Evolutionary conservation across 2,329 filamentous ascomycete genomes (phyloP), one percentile per base, ranked within the genome.

Genomic region (Tolypocladium album): DNA sequence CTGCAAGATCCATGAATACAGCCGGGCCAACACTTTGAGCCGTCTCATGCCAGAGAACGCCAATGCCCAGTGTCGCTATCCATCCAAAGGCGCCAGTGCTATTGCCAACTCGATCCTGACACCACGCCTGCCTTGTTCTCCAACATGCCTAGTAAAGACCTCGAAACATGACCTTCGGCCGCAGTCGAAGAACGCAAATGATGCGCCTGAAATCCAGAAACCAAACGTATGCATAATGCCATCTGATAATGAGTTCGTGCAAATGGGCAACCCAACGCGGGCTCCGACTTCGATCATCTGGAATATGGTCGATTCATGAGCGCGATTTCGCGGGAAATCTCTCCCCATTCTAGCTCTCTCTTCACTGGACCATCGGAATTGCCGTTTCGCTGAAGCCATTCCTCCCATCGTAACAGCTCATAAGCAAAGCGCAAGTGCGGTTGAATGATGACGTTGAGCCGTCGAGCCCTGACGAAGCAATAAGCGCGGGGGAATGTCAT

Each of bases 371-470:
- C 64, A 36, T 68, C 68, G 55, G 70, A 78, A 73, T 73, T 78
- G 70, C 74, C 81, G 72, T 75, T 80, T 53, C 70, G 68, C 68
- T 83, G 84, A 62, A 92, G 84, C 39, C 82, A 74, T 73, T 97
- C 93, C 74, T 99, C 94, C 91, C 93, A 97, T 72, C 95, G 95
- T 57, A 99, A 80, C 38, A 99, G 82, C 75, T 99, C 94, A 70
- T 97, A 96, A 66, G 89, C 89, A 75, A 99, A 99, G 61, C 91
- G 84, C 60, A 99, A 81, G 76, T 99, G 93, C 15, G 94, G 94
- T 72, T 99, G 94, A 64, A 99, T 97, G 64, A 99, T 99, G 58
- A 99, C 94, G 70, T 99, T 99, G 56, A 99, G 79, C 62, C 94
- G 83, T 58, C 94, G 84, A 24, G 94, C 94, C 39, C 94, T 87